Percentiles rank a stretch among this genome's conserved stretches.
These are phyloP conservation scores for Eimeria falciformis DNA, from an alignment of 169 alveolate genomes.

Conservation along the genomic window DNA sequence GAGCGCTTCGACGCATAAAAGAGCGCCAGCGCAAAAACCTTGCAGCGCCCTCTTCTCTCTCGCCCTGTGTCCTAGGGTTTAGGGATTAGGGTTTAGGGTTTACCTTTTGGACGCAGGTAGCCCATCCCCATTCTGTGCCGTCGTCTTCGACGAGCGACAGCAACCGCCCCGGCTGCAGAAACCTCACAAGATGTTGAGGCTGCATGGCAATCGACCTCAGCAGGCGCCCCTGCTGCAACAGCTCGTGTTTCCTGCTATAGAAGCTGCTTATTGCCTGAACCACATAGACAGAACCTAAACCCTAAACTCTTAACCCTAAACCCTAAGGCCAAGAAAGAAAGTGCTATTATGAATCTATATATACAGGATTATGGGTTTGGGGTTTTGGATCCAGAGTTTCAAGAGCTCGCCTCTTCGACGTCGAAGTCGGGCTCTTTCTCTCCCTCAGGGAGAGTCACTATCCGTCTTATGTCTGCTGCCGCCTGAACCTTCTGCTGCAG, in stretches of 20 bases:
- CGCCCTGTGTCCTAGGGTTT: background rate
- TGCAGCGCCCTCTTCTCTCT: background rate
- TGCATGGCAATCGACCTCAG: conserved; percentile 61
- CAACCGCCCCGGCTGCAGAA: conserved; percentile 87
- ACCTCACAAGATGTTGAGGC: conserved; percentile 16
- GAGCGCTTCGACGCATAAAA: too few relatives aligned
- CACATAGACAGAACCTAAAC: background rate
- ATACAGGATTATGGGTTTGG: background rate
- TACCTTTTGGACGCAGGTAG: conserved; percentile 62
- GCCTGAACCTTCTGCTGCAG: conserved; percentile 7
- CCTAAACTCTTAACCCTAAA: background rate
- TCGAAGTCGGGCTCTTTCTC: conserved; percentile 15
- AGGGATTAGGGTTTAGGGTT: background rate
- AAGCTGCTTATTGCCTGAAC: conserved; percentile 42
- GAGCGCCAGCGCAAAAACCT: too few relatives aligned
- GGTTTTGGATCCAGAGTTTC: background rate
- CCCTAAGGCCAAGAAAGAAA: background rate
- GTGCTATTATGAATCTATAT: too few relatives aligned
- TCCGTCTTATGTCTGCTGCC: conserved; percentile 1
- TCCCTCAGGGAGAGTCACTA: conserved; percentile 25
- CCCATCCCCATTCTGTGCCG: conserved; percentile 87
- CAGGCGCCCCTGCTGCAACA: conserved; percentile 27
- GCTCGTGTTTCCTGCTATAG: conserved; percentile 62
- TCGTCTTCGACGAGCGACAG: conserved; percentile 78
- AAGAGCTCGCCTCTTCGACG: conserved; percentile 23